phyloP scores from a whole-genome alignment of 164 flowering plant species.

The Chloranthus sessilifolius region DNA sequence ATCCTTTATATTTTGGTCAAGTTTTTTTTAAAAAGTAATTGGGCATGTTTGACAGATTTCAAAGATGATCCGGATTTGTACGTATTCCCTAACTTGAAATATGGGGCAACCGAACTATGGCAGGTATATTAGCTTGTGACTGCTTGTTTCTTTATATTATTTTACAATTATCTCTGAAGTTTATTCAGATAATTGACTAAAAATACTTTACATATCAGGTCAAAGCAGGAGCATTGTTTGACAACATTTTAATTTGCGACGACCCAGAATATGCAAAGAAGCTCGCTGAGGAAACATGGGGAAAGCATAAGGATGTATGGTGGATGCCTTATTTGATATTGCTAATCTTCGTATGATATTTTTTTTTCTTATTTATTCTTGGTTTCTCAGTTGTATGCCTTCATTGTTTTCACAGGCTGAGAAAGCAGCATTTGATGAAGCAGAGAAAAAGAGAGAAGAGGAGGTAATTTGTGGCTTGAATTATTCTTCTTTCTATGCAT shows the following conservation, averaged over 20 bases:
- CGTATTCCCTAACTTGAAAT: conserved; percentile 67
- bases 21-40: no score
- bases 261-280: conserved; percentile 5
- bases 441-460: conserved; percentile 78
- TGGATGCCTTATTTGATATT: no score
- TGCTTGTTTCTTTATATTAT: background rate
- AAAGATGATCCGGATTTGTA: conserved; percentile 80
- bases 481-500: no score
- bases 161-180: background rate
- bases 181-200: no score
- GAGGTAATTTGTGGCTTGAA: no score
- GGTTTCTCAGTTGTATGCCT: no score
- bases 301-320: background rate
- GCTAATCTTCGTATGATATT: no score
- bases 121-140: conserved; percentile 48
- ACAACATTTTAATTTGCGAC: background rate
- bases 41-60: conserved; percentile 49
- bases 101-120: conserved; percentile 76
- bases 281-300: conserved; percentile 4
- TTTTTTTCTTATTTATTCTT: background rate
- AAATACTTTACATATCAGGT: background rate
- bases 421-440: conserved; percentile 90
- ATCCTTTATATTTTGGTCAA: no score
- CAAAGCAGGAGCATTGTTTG: background rate
- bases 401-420: conserved; percentile 65